Percentiles rank a stretch among this genome's conserved stretches.
Conservation (phyloP, 805 yeast genomes). For the Sugiyamaella chiloensis region DNA sequence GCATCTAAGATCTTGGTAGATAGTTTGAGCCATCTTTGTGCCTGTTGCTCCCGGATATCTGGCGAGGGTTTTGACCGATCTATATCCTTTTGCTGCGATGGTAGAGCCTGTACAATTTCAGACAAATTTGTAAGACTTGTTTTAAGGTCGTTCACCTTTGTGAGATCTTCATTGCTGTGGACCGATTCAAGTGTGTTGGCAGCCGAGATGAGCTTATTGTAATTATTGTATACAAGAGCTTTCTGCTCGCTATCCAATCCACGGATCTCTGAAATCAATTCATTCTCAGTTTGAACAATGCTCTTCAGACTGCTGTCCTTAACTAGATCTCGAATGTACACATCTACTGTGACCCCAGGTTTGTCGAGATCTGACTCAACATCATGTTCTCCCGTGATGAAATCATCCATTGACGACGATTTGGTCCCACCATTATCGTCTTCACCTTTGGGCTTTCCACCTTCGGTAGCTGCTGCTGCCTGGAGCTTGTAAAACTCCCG, state of each 20-base stretch:
- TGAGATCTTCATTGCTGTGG: slow-evolving; percentile 6
- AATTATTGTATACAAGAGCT: slow-evolving; percentile 38
- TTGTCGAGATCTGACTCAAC: slow-evolving; percentile 19
- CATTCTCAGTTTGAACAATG: slow-evolving; percentile 28
- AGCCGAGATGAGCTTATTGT: slow-evolving; percentile 36
- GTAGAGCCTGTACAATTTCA: slow-evolving; percentile 11
- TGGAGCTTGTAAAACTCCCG: slow-evolving; percentile 37
- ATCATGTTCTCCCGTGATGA: slow-evolving; percentile 8
- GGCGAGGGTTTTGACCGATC: too few species aligned
- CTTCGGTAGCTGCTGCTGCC: slow-evolving; percentile 13
- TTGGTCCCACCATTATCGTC: background rate
- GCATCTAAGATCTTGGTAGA: slow-evolving; percentile 1
- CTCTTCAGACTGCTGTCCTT: slow-evolving; percentile 23
- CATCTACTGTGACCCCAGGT: slow-evolving; percentile 25
- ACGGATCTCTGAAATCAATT: slow-evolving; percentile 29
- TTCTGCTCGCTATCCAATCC: slow-evolving; percentile 37
- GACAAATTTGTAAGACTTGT: slow-evolving; percentile 14
- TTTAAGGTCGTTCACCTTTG: slow-evolving; percentile 2
- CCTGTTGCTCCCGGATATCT: background rate
- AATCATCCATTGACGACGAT: slow-evolving; percentile 4
- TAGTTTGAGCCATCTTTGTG: slow-evolving; percentile 6
- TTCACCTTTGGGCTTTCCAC: slow-evolving; percentile 8
- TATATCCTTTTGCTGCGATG: slow-evolving; percentile 9
- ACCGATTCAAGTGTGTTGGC: slow-evolving; percentile 30
- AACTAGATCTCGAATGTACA: slow-evolving; percentile 22